A percentile compares a stretch with the other conserved stretches of the same genome.
These are phyloP conservation scores for Verticillium alfalfae DNA, from an alignment of 2,329 filamentous ascomycete species.

Conservation along the genomic window DNA sequence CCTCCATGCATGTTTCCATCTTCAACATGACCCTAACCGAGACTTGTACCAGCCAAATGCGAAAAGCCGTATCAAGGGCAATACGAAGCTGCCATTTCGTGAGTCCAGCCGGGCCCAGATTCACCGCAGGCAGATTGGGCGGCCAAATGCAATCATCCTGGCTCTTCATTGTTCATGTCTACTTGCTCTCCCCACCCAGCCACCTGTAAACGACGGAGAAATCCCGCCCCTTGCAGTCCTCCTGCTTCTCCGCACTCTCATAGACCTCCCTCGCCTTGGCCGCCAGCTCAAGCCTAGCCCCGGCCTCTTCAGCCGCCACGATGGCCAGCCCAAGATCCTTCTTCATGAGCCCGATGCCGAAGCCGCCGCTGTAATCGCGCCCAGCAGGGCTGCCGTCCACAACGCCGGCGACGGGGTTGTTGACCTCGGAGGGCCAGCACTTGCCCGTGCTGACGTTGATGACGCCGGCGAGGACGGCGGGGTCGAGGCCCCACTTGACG, in stretches of 20 bases:
- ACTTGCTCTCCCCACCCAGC: conserved; percentile 48
- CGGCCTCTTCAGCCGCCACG: conserved; percentile 62
- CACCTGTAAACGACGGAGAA: conserved; percentile 80
- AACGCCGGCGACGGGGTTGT: conserved; percentile 89
- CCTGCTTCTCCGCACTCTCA: conserved; percentile 54
- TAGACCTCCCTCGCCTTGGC: conserved; percentile 62
- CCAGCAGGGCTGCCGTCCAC: conserved; percentile 69
- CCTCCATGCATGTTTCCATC: no score
- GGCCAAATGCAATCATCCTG: no score
- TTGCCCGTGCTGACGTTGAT: conserved; percentile 92
- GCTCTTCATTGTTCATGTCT: not conserved
- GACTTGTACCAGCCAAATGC: no score
- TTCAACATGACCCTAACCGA: no score
- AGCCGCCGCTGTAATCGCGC: conserved; percentile 72
- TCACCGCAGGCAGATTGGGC: no score
- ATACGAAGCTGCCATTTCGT: no score
- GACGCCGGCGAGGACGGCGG: conserved; percentile 67
- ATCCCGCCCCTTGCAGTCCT: conserved; percentile 63
- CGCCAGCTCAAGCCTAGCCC: conserved; percentile 60
- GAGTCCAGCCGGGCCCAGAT: no score
- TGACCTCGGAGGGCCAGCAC: conserved; percentile 94
- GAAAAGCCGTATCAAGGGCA: no score
- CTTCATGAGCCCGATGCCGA: conserved; percentile 72
- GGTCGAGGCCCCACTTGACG: conserved; percentile 54
- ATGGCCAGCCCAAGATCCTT: conserved; percentile 74